Evolutionary conservation across 2,329 filamentous ascomycete genomes (phyloP), one percentile per base, ranked within the genome.

Genomic region (Orbilia quercus): DNA sequence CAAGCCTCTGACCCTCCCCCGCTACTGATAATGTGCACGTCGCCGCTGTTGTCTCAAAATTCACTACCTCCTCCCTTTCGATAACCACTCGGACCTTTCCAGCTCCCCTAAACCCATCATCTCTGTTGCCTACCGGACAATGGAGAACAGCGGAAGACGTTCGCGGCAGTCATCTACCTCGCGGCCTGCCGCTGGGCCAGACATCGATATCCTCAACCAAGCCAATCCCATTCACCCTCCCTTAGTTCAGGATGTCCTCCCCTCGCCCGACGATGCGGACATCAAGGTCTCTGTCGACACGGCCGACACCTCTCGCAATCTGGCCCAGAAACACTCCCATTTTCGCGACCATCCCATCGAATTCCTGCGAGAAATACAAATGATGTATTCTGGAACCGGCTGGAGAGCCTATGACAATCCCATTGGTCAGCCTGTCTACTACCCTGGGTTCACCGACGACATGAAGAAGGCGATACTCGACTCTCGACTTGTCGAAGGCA

Each of bases 371-470:
- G 95, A 99, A 83, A 90, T 99, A 34, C 95, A 91, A 50, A 85
- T 96, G 34, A 93, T 98, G 81, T 90, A 98, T 75, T 94, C 92
- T 11, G 95, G 95, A 62, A 90, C 91, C 55, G 94, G 93, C 80
- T 99, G 95, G 95, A 91, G 95, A 74, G 91, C 91, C 72, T 99
- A 99, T 82, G 92, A 98, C 79, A 84, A 90, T 75, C 86, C 93
- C 75, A 89, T 98, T 77, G 95, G 95, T 20, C 93, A 96, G 80
- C 92, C 92, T 7, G 89, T 97, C 75, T 98, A 94, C 83, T 99
- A 97, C 81, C 82, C 89, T 0, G 95, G 95, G 23, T 99, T 96
- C 82, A 90, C 89, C 25, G 94, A 97, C 75, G 88, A 92, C 70
- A 96, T 99, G 87, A 96, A 91, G 81, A 83, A 84, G 20, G 85